These are phyloP conservation scores for Mortierella sp. DNA, from an alignment of 371 early-diverging fungal genomes.

Conservation along the genomic window DNA sequence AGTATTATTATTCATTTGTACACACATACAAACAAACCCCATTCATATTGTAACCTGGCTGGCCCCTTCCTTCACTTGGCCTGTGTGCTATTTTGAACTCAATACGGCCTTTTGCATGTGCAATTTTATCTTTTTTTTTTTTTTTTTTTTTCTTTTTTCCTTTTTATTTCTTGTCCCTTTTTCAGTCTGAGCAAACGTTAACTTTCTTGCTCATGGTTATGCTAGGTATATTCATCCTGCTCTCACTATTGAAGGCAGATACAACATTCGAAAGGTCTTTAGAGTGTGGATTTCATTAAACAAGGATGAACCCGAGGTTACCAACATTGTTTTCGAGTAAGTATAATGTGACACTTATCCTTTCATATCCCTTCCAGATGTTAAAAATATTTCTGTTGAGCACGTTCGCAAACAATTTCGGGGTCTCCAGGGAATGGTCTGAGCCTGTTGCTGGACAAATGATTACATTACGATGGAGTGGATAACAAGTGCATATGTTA, in stretches of 20 bases:
- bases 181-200: not conserved
- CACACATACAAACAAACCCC: not conserved
- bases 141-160: too few relatives aligned
- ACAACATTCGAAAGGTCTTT: slow-evolving; percentile 73
- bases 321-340: slow-evolving; percentile 68
- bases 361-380: too few relatives aligned
- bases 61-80: not conserved
- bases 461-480: too few relatives aligned
- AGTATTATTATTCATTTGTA: too few relatives aligned
- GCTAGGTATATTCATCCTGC: slow-evolving; percentile 62
- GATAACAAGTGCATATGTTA: too few relatives aligned
- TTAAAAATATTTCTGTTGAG: not conserved
- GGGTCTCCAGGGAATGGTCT: slow-evolving; percentile 4
- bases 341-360: slow-evolving; percentile 16
- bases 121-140: not conserved
- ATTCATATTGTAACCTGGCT: not conserved
- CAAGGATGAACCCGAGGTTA: slow-evolving; percentile 66
- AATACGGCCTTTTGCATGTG: slow-evolving; percentile 8
- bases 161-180: too few relatives aligned
- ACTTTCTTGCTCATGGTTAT: not conserved
- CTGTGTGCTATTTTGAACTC: not conserved
- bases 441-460: not conserved
- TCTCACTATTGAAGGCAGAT: slow-evolving; percentile 67
- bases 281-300: slow-evolving; percentile 74
- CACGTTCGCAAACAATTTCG: slow-evolving; percentile 11